These are phyloP conservation scores for Triangularia setosa DNA, from an alignment of 2,329 filamentous ascomycete genomes.

Conservation along the genomic window DNA sequence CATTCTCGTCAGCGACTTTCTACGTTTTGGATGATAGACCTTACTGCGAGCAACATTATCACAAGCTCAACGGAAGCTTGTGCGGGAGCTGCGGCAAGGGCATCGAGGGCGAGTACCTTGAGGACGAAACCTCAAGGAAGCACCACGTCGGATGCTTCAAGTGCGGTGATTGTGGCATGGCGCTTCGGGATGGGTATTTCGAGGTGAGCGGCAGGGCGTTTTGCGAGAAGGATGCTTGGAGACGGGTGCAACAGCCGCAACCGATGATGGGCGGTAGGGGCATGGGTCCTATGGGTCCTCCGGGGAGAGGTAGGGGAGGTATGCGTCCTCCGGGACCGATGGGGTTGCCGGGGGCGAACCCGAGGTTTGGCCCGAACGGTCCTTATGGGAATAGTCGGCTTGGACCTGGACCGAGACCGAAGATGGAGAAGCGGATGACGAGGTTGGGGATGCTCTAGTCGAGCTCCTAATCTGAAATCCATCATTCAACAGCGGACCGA, in stretches of 20 bases:
- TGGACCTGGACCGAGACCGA: slow-evolving; percentile 39
- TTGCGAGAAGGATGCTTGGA: slow-evolving; percentile 82
- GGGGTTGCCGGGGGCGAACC: slow-evolving; percentile 15
- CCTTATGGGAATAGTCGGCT: slow-evolving; percentile 28
- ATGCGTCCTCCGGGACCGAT: slow-evolving; percentile 13
- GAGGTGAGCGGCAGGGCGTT: slow-evolving; percentile 77
- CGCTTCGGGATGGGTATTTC: slow-evolving; percentile 82
- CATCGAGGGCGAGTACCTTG: slow-evolving; percentile 91
- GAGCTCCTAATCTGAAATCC: background rate
- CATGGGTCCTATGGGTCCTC: slow-evolving; percentile 11
- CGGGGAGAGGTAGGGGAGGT: slow-evolving; percentile 6
- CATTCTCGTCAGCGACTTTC: slow-evolving; percentile 84
- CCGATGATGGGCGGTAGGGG: slow-evolving; percentile 14
- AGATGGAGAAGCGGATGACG: slow-evolving; percentile 61
- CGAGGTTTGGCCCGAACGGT: slow-evolving; percentile 22
- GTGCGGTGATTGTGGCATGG: slow-evolving; percentile 71
- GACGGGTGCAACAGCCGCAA: slow-evolving; percentile 39
- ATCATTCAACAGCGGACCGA: background rate
- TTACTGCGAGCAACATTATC: slow-evolving; percentile 90
- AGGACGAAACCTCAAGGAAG: slow-evolving; percentile 73
- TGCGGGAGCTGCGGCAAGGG: slow-evolving; percentile 76
- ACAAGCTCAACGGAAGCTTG: slow-evolving; percentile 81
- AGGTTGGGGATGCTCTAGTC: slow-evolving; percentile 54
- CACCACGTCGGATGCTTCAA: slow-evolving; percentile 86
- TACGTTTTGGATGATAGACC: slow-evolving; percentile 86